phyloP scores from a whole-genome alignment of 352 stramenopile species.

The Pelagophyceae sp. region DNA sequence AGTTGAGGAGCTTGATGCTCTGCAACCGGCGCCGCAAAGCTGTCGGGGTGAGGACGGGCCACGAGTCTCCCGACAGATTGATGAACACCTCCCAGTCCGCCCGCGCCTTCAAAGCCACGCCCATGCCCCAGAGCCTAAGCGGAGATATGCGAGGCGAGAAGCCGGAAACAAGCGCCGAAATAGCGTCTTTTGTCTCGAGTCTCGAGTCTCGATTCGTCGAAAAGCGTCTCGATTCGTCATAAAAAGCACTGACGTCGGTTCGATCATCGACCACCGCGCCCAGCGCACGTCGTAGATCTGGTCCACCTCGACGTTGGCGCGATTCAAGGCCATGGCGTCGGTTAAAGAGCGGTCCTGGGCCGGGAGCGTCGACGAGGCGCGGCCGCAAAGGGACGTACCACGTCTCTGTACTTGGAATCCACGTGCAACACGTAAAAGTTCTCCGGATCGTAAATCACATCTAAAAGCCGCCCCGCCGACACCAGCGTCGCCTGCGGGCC shows the following conservation, averaged over 20 bases:
- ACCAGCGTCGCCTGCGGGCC: constrained; percentile 47
- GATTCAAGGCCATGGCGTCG: too few relatives aligned
- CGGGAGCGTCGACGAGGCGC: too few relatives aligned
- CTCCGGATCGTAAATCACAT: constrained; percentile 35
- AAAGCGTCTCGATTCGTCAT: too few relatives aligned
- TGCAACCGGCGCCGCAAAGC: constrained; percentile 32
- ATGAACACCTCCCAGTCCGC: constrained; percentile 47
- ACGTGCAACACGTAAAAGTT: constrained; percentile 56
- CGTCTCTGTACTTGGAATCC: constrained; percentile 49
- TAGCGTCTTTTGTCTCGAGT: constrained; percentile 34
- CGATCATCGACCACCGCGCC: constrained; percentile 57
- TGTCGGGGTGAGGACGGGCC: constrained; percentile 44
- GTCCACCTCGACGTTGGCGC: background rate
- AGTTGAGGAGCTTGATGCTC: constrained; percentile 34
- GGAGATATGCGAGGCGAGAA: background rate
- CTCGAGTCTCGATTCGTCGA: too few relatives aligned
- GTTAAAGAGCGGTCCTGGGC: too few relatives aligned
- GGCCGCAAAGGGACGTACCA: too few relatives aligned
- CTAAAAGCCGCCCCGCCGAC: constrained; percentile 43
- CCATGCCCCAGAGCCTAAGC: constrained; percentile 16
- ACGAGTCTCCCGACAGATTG: constrained; percentile 51
- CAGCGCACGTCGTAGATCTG: constrained; percentile 36
- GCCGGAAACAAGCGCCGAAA: background rate
- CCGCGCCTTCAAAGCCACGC: background rate
- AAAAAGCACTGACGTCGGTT: constrained; percentile 46